Evolutionary conservation across 768 basidiomycete genomes (phyloP).

Genomic region (Phaeotremella fagi): DNA sequence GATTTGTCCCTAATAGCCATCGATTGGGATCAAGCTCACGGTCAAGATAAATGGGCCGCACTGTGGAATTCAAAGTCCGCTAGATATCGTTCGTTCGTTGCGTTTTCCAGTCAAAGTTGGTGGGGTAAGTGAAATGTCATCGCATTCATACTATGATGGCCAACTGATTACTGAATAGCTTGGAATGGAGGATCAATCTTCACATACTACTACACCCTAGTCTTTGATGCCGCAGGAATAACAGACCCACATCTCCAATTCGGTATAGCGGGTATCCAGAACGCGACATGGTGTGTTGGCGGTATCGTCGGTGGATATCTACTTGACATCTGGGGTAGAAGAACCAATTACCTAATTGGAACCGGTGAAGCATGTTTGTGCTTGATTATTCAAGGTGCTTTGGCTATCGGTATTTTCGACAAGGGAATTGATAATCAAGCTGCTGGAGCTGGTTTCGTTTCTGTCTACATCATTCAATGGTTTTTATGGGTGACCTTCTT

Average conservation of each 20-base stretch:
- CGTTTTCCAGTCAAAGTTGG: conserved; percentile 22
- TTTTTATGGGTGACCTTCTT: conserved; percentile 35
- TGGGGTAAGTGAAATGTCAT: conserved; percentile 21
- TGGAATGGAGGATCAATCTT: conserved; percentile 24
- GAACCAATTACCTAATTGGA: conserved; percentile 33
- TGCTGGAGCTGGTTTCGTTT: conserved; percentile 30
- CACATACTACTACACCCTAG: conserved; percentile 23
- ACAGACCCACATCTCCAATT: conserved; percentile 31
- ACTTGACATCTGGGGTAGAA: conserved; percentile 27
- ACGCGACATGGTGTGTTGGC: conserved; percentile 31
- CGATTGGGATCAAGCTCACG: conserved; percentile 28
- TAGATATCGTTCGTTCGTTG: conserved; percentile 28
- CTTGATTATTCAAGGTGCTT: conserved; percentile 23
- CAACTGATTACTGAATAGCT: conserved; percentile 8
- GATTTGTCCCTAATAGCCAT: conserved; percentile 11
- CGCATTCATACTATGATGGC: background rate
- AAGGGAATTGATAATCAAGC: conserved; percentile 27
- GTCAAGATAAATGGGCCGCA: conserved; percentile 29
- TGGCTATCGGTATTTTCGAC: conserved; percentile 27
- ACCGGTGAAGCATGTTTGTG: conserved; percentile 23
- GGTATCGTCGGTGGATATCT: conserved; percentile 34
- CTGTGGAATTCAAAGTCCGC: conserved; percentile 32
- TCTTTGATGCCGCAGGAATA: conserved; percentile 24
- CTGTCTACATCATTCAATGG: conserved; percentile 29
- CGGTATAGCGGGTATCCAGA: conserved; percentile 28